A percentile compares a stretch with the other conserved stretches of the same genome.
Conservation (phyloP, 1,284 basidiomycete genomes). For the Irpex rosettiformis region DNA sequence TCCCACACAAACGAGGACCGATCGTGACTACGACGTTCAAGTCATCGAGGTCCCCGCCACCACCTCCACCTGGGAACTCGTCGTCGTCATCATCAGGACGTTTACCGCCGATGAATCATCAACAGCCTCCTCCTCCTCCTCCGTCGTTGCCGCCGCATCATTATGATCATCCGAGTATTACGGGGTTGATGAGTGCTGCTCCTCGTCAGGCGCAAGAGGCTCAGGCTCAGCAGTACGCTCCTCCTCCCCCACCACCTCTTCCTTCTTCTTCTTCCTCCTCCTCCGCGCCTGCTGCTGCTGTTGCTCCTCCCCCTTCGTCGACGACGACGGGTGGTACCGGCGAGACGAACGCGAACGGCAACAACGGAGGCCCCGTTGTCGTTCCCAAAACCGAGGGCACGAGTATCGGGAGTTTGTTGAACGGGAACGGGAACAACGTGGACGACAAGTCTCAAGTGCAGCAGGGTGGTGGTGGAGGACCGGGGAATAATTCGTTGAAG, state of each 20-base stretch:
- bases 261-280: not conserved
- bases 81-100: conserved; percentile 25
- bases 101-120: conserved; percentile 33
- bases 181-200: conserved; percentile 32
- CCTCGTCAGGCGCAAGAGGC: not conserved
- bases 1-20: conserved; percentile 74
- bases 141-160: conserved; percentile 40
- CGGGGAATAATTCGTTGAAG: conserved; percentile 6
- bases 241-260: conserved; percentile 2
- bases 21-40: conserved; percentile 40
- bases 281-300: not conserved
- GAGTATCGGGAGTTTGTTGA: conserved; percentile 28
- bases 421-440: conserved; percentile 6
- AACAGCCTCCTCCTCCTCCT: conserved; percentile 28
- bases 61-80: conserved; percentile 20
- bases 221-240: conserved; percentile 15
- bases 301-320: not conserved
- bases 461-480: not conserved
- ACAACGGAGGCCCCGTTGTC: not conserved
- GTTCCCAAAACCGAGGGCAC: conserved; percentile 13
- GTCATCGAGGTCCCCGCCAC: conserved; percentile 29
- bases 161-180: conserved; percentile 46
- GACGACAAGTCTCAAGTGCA: not conserved
- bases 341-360: not conserved
- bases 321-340: not conserved